Conservation (phyloP, 2,329 filamentous ascomycete genomes). For the Xylaria polymorpha region DNA sequence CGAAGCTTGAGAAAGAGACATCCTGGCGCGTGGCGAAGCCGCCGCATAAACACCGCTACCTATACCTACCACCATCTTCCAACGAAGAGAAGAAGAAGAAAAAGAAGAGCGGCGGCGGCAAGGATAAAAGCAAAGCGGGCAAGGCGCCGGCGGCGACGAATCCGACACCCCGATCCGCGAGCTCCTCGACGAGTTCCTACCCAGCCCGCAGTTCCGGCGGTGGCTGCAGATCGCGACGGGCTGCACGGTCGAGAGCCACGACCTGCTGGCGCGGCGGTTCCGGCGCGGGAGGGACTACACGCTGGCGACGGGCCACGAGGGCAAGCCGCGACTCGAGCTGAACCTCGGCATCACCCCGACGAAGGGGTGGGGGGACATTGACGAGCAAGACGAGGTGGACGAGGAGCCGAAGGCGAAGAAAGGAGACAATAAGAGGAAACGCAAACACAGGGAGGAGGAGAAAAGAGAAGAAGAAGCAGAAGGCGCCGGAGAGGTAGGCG, state of each 20-base stretch:
- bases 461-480: conserved; percentile 51
- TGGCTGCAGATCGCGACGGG: conserved; percentile 89
- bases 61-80: conserved; percentile 76
- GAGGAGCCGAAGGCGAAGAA: conserved; percentile 55
- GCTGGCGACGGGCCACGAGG: conserved; percentile 85
- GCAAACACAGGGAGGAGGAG: conserved; percentile 47
- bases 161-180: conserved; percentile 75
- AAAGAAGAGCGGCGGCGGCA: conserved; percentile 42
- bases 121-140: conserved; percentile 10
- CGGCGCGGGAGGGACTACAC: conserved; percentile 90
- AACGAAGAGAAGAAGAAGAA: conserved; percentile 48
- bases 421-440: conserved; percentile 51
- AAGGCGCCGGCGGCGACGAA: conserved; percentile 47
- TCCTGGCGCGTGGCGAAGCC: conserved; percentile 83
- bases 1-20: conserved; percentile 67
- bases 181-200: conserved; percentile 83
- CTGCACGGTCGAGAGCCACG: conserved; percentile 76
- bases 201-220: conserved; percentile 85
- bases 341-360: conserved; percentile 89
- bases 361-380: conserved; percentile 74
- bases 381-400: conserved; percentile 57
- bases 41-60: conserved; percentile 93
- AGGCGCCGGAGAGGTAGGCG: conserved; percentile 70
- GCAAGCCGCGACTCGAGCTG: conserved; percentile 83
- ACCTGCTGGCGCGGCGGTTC: conserved; percentile 88